Evolutionary conservation across 768 basidiomycete genomes (phyloP), one percentile per base, ranked within the genome.

Genomic region (Leccinum rimulosum): DNA sequence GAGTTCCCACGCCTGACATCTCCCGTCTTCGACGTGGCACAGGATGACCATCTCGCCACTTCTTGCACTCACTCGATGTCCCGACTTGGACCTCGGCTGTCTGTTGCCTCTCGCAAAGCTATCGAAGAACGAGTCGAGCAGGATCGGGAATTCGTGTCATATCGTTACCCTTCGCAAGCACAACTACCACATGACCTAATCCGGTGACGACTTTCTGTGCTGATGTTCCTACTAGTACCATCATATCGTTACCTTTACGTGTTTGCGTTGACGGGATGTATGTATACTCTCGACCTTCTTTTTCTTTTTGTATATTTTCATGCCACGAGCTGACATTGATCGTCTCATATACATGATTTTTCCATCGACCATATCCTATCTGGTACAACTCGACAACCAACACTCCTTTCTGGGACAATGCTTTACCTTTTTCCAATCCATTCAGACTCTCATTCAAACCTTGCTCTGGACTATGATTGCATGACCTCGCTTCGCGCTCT

Each of bases 71-170:
- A 77, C 30, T 80, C 83, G 8, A 75, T 76, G 19, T 82, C 83
- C 35, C 75, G 83, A 27, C 78, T 76, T 8, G 75, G 73, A 33
- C 76, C 84, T 51, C 79, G 88, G 54, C 78, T 85, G 78, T 89
- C 88, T 45, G 76, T 85, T 19, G 79, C 80, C 10, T 86, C 87
- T 17, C 82, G 86, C 57, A 91, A 85, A 76, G 84, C 84, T 50
- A 78, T 91, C 56, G 89, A 90, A 65, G 84, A 87, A 64, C 79
- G 91, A 22, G 89, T 94, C n/a, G 81, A 87, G n/a, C 92, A 90
- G 73, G 91, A 92, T 70, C 73, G 83, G 3, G 89, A 93, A 17
- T 93, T 94, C 68, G 85, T 93, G 60, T 89, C 91, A 4, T 93
- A 93, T 70, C 84, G 91, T 43, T 94, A 94, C 72, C 92, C 92